A percentile compares a stretch with the other conserved stretches of the same genome.
Evolutionary conservation across 768 basidiomycete species (phyloP).

Genomic region (Boletus tylopilopsis): DNA sequence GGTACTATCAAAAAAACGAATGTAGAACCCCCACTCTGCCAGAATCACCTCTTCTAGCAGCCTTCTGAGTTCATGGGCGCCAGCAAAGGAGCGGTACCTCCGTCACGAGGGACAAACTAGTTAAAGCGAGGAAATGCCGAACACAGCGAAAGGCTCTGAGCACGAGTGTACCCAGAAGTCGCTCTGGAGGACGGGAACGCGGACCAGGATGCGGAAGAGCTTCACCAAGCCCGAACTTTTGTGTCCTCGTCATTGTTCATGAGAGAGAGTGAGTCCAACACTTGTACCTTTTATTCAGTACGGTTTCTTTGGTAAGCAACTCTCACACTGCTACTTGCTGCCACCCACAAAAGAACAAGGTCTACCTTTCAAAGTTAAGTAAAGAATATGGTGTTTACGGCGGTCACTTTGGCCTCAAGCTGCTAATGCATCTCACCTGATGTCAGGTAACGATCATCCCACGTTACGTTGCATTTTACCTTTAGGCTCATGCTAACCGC

Average conservation of each 20-base stretch:
- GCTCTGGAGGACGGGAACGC: conserved; percentile 91
- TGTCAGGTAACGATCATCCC: conserved; percentile 1
- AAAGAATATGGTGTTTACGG: too few relatives aligned
- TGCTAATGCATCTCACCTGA: conserved; percentile 2
- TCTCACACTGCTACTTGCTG: too few relatives aligned
- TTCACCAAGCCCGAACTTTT: conserved; percentile 90
- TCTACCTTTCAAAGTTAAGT: too few relatives aligned
- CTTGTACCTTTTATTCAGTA: conserved; percentile 21
- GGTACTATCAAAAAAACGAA: conserved; percentile 1
- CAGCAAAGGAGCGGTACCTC: conserved; percentile 74
- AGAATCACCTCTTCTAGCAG: conserved; percentile 35
- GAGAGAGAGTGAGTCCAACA: too few relatives aligned
- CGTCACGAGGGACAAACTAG: conserved; percentile 39
- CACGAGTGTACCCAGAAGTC: conserved; percentile 36
- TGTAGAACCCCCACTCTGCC: conserved; percentile 35
- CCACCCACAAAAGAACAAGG: too few relatives aligned
- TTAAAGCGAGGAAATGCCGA: conserved; percentile 40
- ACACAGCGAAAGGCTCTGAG: conserved; percentile 33
- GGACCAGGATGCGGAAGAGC: conserved; percentile 84
- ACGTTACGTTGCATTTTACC: not conserved
- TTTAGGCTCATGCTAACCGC: not conserved
- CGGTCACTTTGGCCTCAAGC: too few relatives aligned
- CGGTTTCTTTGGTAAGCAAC: conserved; percentile 38
- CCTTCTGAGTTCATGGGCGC: conserved; percentile 58
- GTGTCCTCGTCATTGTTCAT: conserved; percentile 79